phyloP scores from a whole-genome alignment of 495 filamentous ascomycete species.

The Lophiostoma macrostomum region DNA sequence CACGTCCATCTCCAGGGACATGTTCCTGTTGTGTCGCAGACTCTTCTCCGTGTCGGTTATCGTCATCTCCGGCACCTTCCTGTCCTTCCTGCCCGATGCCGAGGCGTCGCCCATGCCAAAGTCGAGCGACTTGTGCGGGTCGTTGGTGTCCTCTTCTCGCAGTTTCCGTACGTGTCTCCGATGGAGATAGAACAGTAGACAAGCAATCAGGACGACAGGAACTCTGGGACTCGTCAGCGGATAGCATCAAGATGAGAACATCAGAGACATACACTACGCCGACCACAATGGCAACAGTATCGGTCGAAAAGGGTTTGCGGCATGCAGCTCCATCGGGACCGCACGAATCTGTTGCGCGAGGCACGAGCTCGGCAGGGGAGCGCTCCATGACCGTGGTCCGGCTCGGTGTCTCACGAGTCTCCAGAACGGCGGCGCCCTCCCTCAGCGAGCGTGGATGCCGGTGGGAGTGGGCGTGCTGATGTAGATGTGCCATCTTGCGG shows the following conservation, averaged over 20 bases:
- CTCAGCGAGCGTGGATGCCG: constrained; percentile 13
- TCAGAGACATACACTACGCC: constrained; percentile 86
- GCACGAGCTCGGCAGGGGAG: constrained; percentile 15
- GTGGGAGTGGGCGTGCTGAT: constrained; percentile 15
- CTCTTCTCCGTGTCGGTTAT: constrained; percentile 47
- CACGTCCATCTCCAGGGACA: constrained; percentile 82
- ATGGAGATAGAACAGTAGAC: constrained; percentile 73
- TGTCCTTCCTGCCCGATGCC: constrained; percentile 54
- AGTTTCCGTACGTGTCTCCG: constrained; percentile 71
- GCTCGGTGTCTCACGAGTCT: constrained; percentile 1
- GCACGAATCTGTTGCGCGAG: constrained; percentile 28
- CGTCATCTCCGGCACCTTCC: constrained; percentile 42
- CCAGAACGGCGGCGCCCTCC: constrained; percentile 1
- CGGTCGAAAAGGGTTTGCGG: constrained; percentile 41
- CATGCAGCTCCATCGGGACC: constrained; percentile 31
- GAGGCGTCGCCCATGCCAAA: constrained; percentile 64
- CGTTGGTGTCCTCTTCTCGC: constrained; percentile 73
- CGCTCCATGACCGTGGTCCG: constrained; percentile 15
- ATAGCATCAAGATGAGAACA: constrained; percentile 27
- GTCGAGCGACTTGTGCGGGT: constrained; percentile 89
- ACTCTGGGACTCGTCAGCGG: constrained; percentile 54
- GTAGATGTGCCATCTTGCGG: constrained; percentile 16
- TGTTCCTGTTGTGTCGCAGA: constrained; percentile 60
- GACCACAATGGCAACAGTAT: constrained; percentile 72
- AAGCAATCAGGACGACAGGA: constrained; percentile 64